Evolutionary conservation across 2,329 filamentous ascomycete genomes (phyloP).

Genomic region (Fusarium drepaniforme): DNA sequence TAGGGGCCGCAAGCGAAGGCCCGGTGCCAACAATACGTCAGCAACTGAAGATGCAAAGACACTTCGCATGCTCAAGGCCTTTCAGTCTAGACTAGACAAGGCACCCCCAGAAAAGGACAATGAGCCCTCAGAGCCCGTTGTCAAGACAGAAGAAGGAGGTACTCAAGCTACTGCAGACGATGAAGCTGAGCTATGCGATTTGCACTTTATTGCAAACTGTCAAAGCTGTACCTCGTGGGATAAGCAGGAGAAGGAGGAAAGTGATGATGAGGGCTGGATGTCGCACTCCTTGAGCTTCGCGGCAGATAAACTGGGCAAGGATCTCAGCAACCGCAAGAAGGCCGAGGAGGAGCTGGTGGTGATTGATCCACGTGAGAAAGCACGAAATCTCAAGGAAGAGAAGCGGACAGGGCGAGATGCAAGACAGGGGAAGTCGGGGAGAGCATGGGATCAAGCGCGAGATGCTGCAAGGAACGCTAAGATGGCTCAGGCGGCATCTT

Average conservation of each 20-base stretch:
- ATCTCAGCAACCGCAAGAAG: constrained; percentile 89
- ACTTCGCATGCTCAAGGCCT: constrained; percentile 80
- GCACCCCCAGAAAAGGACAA: constrained; percentile 56
- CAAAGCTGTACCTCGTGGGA: constrained; percentile 93
- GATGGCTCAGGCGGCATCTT: constrained; percentile 63
- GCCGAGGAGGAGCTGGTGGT: constrained; percentile 93
- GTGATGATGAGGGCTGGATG: constrained; percentile 83
- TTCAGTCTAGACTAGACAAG: constrained; percentile 80
- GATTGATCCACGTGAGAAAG: constrained; percentile 90
- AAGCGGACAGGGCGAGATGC: constrained; percentile 70
- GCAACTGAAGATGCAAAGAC: constrained; percentile 72
- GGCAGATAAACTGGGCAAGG: constrained; percentile 91
- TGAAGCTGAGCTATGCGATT: constrained; percentile 84
- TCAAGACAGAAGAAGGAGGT: constrained; percentile 42
- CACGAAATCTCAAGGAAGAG: constrained; percentile 76
- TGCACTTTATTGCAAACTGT: constrained; percentile 96
- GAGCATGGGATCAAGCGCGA: constrained; percentile 65
- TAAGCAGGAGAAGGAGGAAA: constrained; percentile 69
- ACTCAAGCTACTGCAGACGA: constrained; percentile 60
- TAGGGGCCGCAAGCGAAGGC: constrained; percentile 76
- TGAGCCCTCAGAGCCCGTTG: constrained; percentile 16
- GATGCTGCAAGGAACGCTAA: constrained; percentile 67
- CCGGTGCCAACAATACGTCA: constrained; percentile 64
- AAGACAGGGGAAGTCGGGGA: constrained; percentile 64
- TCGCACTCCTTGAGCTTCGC: constrained; percentile 86